Conservation (phyloP, 331 rosid genomes). For the Quercus tomentella region DNA sequence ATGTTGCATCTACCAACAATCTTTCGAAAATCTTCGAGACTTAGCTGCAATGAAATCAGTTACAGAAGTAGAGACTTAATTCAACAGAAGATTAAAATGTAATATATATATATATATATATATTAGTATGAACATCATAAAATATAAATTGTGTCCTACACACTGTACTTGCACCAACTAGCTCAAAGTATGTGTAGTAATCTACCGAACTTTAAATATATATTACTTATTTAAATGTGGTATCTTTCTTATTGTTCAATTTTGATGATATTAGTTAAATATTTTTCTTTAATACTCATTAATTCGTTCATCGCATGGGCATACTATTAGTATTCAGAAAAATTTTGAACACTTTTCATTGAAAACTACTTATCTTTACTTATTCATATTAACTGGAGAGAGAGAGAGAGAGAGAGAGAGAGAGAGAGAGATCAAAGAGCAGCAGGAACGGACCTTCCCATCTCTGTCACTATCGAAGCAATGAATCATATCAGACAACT, state of each 20-base stretch:
- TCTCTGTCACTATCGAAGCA: conserved; percentile 79
- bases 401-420: neutral
- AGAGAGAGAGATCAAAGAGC: neutral
- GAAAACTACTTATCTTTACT: neutral
- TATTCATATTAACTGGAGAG: neutral
- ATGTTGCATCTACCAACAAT: conserved; percentile 77
- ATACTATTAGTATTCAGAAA: too few species aligned
- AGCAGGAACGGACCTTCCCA: conserved; percentile 52
- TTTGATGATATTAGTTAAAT: too few species aligned
- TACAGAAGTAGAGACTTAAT: neutral
- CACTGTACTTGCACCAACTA: too few species aligned
- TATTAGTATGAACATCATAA: neutral
- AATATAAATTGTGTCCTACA: too few species aligned
- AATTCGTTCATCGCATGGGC: too few species aligned
- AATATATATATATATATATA: neutral
- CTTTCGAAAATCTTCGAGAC: conserved; percentile 70
- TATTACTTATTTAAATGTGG: too few species aligned
- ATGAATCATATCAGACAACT: conserved; percentile 66
- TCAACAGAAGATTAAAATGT: neutral
- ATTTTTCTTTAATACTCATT: too few species aligned
- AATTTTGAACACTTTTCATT: too few species aligned
- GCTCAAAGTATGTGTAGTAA: too few species aligned
- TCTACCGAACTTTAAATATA: too few species aligned
- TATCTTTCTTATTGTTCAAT: too few species aligned
- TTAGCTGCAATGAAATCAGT: conserved; percentile 48